These are phyloP conservation scores for Carnegiea gigantea DNA, from an alignment of 179 eudicot species.

Conservation along the genomic window DNA sequence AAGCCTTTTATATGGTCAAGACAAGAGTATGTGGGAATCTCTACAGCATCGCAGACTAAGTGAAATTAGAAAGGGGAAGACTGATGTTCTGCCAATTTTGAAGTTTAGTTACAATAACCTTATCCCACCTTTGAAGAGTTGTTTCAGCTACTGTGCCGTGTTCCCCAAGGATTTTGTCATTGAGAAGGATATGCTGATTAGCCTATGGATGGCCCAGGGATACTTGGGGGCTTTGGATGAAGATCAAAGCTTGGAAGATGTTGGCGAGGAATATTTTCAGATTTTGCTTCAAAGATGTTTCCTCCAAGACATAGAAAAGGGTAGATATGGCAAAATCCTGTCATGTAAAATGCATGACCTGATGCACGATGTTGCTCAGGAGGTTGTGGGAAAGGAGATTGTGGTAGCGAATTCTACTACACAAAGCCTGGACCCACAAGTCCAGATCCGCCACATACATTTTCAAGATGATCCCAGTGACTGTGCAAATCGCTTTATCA, in stretches of 20 bases:
- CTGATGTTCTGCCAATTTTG: neutral
- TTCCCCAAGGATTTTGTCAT: slow-evolving; percentile 10
- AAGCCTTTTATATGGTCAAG: neutral
- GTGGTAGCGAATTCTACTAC: neutral
- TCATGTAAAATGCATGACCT: neutral
- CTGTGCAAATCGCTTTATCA: neutral
- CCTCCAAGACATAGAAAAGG: neutral
- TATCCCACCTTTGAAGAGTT: slow-evolving; percentile 1
- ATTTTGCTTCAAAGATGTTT: slow-evolving; percentile 11
- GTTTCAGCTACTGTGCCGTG: slow-evolving; percentile 15
- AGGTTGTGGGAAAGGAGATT: neutral
- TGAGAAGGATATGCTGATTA: neutral
- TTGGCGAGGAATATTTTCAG: neutral
- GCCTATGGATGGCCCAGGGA: slow-evolving; percentile 23
- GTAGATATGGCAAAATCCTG: neutral
- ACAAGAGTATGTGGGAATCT: slow-evolving; percentile 3
- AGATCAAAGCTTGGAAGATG: neutral
- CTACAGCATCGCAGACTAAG: neutral
- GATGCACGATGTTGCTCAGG: neutral
- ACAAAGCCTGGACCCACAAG: neutral
- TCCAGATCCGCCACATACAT: neutral
- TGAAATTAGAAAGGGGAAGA: neutral
- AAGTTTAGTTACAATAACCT: slow-evolving; percentile 10
- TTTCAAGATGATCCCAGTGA: neutral
- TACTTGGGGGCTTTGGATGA: neutral